Evolutionary conservation across 768 basidiomycete genomes (phyloP), one percentile per base, ranked within the genome.

Genomic region (Suillus spraguei): DNA sequence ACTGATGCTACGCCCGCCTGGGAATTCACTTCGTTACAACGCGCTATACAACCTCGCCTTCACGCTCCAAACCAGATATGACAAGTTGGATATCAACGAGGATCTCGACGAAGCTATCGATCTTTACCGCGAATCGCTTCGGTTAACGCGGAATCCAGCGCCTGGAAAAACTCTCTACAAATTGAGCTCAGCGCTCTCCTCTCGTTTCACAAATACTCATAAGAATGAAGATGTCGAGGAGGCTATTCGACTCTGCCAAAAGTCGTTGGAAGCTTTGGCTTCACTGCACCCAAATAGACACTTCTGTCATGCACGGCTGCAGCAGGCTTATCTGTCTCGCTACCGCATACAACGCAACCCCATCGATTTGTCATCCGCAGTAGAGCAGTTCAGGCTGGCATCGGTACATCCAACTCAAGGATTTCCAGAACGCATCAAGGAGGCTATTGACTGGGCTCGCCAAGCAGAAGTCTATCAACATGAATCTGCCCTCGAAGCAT

Each of bases 91-190:
- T n/a, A 0, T 8, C 44, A 22, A 4, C 10, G 44, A 46, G 5
- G 44, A 46, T 46, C 44, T 46, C 3, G 1, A 46, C n/a, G 44
- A 22, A n/a, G n/a, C 44, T 10, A 46, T 46, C 11, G 10, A 22
- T 2, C 44, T 46, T 2, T 46, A 4, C 3, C 44, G n/a, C n/a
- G n/a, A n/a, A 11, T 46, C 44, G 0, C 44, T 46, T 46, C n/a
- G 4, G 44, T n/a, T 2, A 0, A 46, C 22, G 11, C n/a, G 2
- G 5, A 2, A 5, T n/a, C n/a, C n/a, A 4, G n/a, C n/a, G 0
- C n/a, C n/a, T n/a, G n/a, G n/a, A n/a, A n/a, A n/a, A n/a, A n/a
- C n/a, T 46, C 44, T 46, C 3, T 5, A 3, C 5, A 22, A 5
- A 22, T 22, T 46, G n/a, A n/a, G 44, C 11, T 22, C n/a, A 0